A percentile compares a stretch with the other conserved stretches of the same genome.
Evolutionary conservation across 2,329 filamentous ascomycete species (phyloP).

Genomic region (Diplodia seriata): DNA sequence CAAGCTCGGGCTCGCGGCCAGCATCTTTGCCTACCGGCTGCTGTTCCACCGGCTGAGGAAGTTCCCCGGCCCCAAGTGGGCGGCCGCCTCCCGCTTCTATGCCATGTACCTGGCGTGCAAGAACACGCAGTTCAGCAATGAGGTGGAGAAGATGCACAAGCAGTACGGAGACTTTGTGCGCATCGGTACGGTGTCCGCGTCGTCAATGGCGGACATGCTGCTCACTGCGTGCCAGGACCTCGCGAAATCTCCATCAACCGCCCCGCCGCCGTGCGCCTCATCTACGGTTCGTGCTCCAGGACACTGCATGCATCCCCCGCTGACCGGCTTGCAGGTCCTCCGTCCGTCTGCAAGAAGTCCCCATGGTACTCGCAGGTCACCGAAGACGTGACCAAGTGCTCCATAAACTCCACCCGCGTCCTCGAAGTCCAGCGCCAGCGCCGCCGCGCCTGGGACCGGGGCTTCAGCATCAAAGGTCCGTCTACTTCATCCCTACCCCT

Average conservation of each 20-base stretch:
- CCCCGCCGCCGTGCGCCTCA: slow-evolving; percentile 36
- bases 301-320: slow-evolving; percentile 42
- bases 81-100: slow-evolving; percentile 16
- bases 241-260: slow-evolving; percentile 40
- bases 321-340: slow-evolving; percentile 43
- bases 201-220: not conserved
- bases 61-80: slow-evolving; percentile 21
- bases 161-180: slow-evolving; percentile 31
- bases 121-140: slow-evolving; percentile 9
- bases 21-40: slow-evolving; percentile 49
- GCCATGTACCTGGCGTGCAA: not conserved
- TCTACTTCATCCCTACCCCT: no score
- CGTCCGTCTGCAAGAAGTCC: slow-evolving; percentile 46
- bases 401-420: slow-evolving; percentile 40
- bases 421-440: slow-evolving; percentile 43
- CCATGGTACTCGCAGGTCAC: slow-evolving; percentile 14
- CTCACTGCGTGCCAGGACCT: slow-evolving; percentile 30
- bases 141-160: slow-evolving; percentile 22
- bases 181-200: not conserved
- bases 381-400: slow-evolving; percentile 36
- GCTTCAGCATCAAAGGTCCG: slow-evolving; percentile 40
- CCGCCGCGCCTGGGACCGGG: slow-evolving; percentile 44
- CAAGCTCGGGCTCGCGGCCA: slow-evolving; percentile 37
- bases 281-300: not conserved
- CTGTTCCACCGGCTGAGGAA: slow-evolving; percentile 43